Evolutionary conservation across 352 stramenopile species (phyloP).

Genomic region (Phytophthora litchii): DNA sequence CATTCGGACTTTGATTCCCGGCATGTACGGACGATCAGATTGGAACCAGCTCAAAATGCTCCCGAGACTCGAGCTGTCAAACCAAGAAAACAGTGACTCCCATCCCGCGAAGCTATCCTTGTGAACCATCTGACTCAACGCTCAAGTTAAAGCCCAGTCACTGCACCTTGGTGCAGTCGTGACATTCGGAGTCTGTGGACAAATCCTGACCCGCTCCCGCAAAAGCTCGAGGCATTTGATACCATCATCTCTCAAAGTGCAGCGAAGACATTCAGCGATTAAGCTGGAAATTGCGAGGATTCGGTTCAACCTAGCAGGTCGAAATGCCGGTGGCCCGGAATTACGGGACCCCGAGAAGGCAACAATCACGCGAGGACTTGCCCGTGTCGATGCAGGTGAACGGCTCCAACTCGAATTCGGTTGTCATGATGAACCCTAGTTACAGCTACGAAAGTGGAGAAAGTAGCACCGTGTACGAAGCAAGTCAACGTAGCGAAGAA

Average conservation of each 20-base stretch:
- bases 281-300: constrained; percentile 4
- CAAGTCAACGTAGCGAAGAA: constrained; percentile 28
- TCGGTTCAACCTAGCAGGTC: background rate
- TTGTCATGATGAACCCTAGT: constrained; percentile 31
- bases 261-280: constrained; percentile 6
- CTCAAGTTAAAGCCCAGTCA: constrained; percentile 12
- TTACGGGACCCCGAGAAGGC: constrained; percentile 10
- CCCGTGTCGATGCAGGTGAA: constrained; percentile 17
- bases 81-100: constrained; percentile 13
- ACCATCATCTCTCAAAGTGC: constrained; percentile 18
- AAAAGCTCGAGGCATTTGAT: constrained; percentile 14
- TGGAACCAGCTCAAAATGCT: constrained; percentile 22
- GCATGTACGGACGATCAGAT: constrained; percentile 31
- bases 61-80: constrained; percentile 10
- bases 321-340: constrained; percentile 17
- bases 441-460: constrained; percentile 34
- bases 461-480: constrained; percentile 30
- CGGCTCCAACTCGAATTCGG: constrained; percentile 21
- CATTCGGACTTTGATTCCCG: constrained; percentile 3
- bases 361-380: constrained; percentile 13
- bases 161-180: constrained; percentile 20
- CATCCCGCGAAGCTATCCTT: constrained; percentile 25
- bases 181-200: constrained; percentile 33
- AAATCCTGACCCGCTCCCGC: constrained; percentile 28
- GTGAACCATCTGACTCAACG: constrained; percentile 34